phyloP scores from a whole-genome alignment of 768 basidiomycete species.

The Kwoniella bestiolae region DNA sequence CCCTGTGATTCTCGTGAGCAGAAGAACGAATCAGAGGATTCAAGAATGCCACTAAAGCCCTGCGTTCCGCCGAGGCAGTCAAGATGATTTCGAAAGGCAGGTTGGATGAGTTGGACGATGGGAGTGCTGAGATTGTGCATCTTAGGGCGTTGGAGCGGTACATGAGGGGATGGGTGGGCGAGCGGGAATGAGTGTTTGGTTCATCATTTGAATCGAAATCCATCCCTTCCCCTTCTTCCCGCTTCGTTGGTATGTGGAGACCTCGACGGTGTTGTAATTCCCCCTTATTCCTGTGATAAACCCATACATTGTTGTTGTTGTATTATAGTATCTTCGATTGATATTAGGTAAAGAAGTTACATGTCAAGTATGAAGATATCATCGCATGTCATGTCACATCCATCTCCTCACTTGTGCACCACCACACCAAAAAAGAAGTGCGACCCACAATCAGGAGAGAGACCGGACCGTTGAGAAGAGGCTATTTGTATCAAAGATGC shows the following conservation, averaged over 20 bases:
- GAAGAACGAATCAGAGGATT: constrained; percentile 16
- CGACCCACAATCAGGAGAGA: no score
- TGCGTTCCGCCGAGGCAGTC: constrained; percentile 12
- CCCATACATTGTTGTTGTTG: no score
- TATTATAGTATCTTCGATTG: background rate
- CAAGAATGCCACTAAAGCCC: constrained; percentile 18
- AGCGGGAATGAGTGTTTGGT: background rate
- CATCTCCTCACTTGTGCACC: no score
- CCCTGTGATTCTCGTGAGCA: background rate
- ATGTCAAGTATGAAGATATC: background rate
- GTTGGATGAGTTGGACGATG: constrained; percentile 20
- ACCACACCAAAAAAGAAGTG: no score
- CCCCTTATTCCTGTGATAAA: no score
- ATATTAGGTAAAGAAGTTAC: background rate
- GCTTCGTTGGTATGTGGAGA: no score
- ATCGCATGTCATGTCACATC: background rate
- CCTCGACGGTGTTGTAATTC: no score
- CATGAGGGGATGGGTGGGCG: constrained; percentile 2
- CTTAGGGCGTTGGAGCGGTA: constrained; percentile 11
- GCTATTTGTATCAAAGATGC: no score
- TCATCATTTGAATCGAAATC: no score
- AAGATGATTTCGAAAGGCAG: constrained; percentile 10
- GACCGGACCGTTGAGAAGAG: no score
- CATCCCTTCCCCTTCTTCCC: no score
- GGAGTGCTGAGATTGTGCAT: constrained; percentile 2